Conservation (phyloP, 495 filamentous ascomycete species). For the Aspergillus indologenus region DNA sequence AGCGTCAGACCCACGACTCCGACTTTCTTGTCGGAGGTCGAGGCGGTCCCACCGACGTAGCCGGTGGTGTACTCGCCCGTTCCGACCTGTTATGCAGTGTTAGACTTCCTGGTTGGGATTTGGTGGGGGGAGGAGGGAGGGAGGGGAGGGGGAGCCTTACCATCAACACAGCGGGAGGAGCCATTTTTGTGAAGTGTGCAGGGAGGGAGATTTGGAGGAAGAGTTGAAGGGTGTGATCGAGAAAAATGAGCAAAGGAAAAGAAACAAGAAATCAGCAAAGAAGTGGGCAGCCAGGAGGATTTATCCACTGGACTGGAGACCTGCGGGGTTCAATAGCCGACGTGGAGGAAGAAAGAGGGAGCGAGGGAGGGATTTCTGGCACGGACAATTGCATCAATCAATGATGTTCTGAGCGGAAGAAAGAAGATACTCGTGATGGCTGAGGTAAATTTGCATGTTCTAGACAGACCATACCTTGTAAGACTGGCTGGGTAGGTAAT, state of each 20-base stretch:
- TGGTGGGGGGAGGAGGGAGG: too few species aligned
- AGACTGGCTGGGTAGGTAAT: background rate
- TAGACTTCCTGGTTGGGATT: constrained; percentile 22
- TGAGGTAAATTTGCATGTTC: background rate
- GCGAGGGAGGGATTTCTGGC: background rate
- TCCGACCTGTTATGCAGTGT: constrained; percentile 54
- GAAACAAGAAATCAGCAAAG: background rate
- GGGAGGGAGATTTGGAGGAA: constrained; percentile 10
- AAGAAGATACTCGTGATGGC: background rate
- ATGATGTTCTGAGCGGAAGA: background rate
- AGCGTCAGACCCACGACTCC: constrained; percentile 88
- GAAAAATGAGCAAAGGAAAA: constrained; percentile 9
- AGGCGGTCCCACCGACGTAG: constrained; percentile 74
- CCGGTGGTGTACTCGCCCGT: constrained; percentile 97
- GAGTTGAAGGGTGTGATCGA: background rate
- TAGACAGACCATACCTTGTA: background rate
- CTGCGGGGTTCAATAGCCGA: background rate
- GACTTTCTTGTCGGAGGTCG: constrained; percentile 85
- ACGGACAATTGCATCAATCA: background rate
- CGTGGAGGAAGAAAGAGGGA: too few species aligned
- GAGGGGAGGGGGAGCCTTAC: constrained; percentile 37
- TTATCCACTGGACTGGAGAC: background rate
- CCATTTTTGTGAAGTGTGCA: constrained; percentile 43
- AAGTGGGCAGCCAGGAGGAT: background rate
- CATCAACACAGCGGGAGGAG: constrained; percentile 85